Evolutionary conservation across 179 eudicot genomes (phyloP).

Genomic region (Pouteria campechiana): DNA sequence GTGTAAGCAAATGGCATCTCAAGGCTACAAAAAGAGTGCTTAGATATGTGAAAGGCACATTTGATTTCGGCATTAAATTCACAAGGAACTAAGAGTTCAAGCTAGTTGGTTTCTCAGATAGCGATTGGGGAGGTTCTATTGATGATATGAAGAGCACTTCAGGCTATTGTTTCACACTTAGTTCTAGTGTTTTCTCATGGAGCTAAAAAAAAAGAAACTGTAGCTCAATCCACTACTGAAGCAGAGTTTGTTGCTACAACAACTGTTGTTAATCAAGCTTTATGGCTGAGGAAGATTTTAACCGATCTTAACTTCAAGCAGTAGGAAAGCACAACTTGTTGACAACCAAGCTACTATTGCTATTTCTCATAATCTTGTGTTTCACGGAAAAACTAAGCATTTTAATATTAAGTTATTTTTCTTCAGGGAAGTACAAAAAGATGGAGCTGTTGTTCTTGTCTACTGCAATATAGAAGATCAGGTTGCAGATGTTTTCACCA

Average conservation of each 20-base stretch:
- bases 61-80: not conserved
- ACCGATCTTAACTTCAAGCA: too few relatives aligned
- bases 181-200: constrained; percentile 2
- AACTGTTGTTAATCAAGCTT: not conserved
- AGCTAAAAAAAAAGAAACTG: not conserved
- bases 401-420: constrained; percentile 9
- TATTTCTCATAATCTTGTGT: constrained; percentile 11
- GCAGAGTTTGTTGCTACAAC: not conserved
- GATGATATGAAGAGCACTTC: constrained; percentile 3
- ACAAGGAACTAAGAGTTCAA: not conserved
- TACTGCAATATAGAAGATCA: constrained; percentile 7
- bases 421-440: constrained; percentile 7
- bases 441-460: constrained; percentile 2
- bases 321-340: too few relatives aligned
- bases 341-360: constrained; percentile 15
- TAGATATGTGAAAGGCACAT: constrained; percentile 2
- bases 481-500: constrained; percentile 8
- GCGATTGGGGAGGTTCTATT: constrained; percentile 3
- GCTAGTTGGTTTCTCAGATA: not conserved
- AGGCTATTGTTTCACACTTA: not conserved
- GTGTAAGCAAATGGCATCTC: not conserved
- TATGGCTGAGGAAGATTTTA: constrained; percentile 2
- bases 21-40: constrained; percentile 1
- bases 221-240: not conserved
- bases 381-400: constrained; percentile 7